A percentile compares a stretch with the other conserved stretches of the same genome.
Evolutionary conservation across 2,329 filamentous ascomycete species (phyloP).

Genomic region (Elsinoe perseae): DNA sequence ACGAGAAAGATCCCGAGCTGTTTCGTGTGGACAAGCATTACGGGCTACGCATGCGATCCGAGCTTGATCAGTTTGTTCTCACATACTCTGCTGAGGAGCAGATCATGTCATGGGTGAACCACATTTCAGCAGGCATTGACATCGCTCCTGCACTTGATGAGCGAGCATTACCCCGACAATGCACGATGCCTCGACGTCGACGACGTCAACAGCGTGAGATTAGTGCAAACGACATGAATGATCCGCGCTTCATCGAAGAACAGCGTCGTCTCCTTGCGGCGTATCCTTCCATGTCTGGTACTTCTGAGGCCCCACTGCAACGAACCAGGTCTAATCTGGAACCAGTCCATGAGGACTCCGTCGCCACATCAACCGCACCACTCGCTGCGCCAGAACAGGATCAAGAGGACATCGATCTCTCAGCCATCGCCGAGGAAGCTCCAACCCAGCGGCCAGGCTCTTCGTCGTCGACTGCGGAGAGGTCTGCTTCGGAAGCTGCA

Average conservation of each 20-base stretch:
- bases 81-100: constrained; percentile 57
- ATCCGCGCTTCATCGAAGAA: constrained; percentile 38
- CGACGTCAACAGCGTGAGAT: constrained; percentile 23
- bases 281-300: constrained; percentile 31
- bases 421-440: constrained; percentile 28
- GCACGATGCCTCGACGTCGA: constrained; percentile 41
- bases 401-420: constrained; percentile 31
- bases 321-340: not conserved
- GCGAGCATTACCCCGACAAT: constrained; percentile 42
- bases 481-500: not conserved
- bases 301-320: not conserved
- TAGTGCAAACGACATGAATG: constrained; percentile 28
- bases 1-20: constrained; percentile 40
- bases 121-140: constrained; percentile 64
- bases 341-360: constrained; percentile 13
- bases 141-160: constrained; percentile 64
- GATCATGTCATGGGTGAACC: constrained; percentile 62
- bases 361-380: not conserved
- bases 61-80: constrained; percentile 66
- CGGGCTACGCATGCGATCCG: constrained; percentile 63
- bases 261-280: constrained; percentile 42
- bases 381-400: constrained; percentile 21
- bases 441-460: not conserved
- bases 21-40: constrained; percentile 45
- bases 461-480: constrained; percentile 12